Conservation (phyloP, 1,284 basidiomycete species). For the Schizophyllum commune region DNA sequence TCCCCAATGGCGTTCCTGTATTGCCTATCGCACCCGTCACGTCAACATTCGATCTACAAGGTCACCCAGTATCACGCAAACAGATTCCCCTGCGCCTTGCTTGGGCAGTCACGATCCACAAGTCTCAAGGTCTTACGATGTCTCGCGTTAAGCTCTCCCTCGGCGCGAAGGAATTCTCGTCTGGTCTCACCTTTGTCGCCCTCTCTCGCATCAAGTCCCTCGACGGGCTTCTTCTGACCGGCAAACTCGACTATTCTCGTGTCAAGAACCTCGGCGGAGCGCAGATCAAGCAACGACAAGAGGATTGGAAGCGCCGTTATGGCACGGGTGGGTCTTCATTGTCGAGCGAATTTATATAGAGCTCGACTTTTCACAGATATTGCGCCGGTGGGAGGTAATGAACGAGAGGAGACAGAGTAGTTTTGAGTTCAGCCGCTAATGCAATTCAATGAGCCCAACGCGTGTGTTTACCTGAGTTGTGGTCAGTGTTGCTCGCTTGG, state of each 20-base stretch:
- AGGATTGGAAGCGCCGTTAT: not conserved
- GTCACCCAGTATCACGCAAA: not conserved
- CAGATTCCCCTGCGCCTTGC: constrained; percentile 3
- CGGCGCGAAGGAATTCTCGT: constrained; percentile 5
- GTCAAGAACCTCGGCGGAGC: constrained; percentile 6
- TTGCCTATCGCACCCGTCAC: constrained; percentile 7
- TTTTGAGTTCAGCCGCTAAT: too few species aligned
- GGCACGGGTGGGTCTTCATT: too few species aligned
- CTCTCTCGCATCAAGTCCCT: constrained; percentile 4
- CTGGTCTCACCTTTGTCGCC: constrained; percentile 4
- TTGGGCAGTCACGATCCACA: constrained; percentile 6
- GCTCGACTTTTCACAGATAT: too few species aligned
- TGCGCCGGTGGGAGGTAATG: too few species aligned
- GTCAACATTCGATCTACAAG: constrained; percentile 1
- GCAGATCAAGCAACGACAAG: not conserved
- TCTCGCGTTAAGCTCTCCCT: constrained; percentile 1
- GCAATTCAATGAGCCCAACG: too few species aligned
- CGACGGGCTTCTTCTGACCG: constrained; percentile 1
- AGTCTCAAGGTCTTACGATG: constrained; percentile 6
- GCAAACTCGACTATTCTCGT: constrained; percentile 2
- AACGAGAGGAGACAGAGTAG: too few species aligned
- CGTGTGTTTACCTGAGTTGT: too few species aligned
- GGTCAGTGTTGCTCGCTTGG: too few species aligned
- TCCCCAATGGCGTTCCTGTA: constrained; percentile 7
- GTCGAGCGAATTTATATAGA: too few species aligned